phyloP scores from a whole-genome alignment of 148 eudicot genomes.

The Dianthus caryophyllus region DNA sequence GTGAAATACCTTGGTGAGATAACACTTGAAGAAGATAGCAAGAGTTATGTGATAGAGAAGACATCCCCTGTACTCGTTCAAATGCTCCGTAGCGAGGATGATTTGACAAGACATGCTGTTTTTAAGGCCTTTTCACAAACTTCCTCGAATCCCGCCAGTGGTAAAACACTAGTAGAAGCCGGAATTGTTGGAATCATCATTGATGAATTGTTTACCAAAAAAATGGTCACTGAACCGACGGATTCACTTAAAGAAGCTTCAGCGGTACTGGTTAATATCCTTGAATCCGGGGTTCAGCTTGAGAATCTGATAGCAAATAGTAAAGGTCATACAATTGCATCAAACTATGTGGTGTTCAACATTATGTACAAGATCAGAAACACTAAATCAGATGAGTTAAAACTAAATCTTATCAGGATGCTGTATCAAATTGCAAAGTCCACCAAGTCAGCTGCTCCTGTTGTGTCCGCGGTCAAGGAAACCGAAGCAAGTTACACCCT shows the following conservation, averaged over 20 bases:
- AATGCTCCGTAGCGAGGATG: conserved; percentile 54
- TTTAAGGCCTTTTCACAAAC: conserved; percentile 54
- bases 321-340: conserved; percentile 47
- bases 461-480: conserved; percentile 59
- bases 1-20: conserved; percentile 65
- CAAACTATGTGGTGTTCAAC: conserved; percentile 50
- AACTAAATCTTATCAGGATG: conserved; percentile 54
- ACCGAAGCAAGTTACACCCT: conserved; percentile 63
- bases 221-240: conserved; percentile 34
- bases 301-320: conserved; percentile 43
- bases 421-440: conserved; percentile 51
- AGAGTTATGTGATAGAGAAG: conserved; percentile 48
- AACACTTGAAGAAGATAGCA: conserved; percentile 49
- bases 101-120: conserved; percentile 45
- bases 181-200: conserved; percentile 47
- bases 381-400: conserved; percentile 51
- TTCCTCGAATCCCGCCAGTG: conserved; percentile 48
- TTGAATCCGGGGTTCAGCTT: conserved; percentile 55
- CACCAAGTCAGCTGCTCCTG: conserved; percentile 32
- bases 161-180: conserved; percentile 50
- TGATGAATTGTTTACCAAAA: conserved; percentile 52
- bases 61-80: conserved; percentile 58
- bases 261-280: conserved; percentile 68
- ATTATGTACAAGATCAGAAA: conserved; percentile 45
- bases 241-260: conserved; percentile 59